Percentiles rank a stretch among this genome's conserved stretches.
phyloP scores from a whole-genome alignment of 2,329 filamentous ascomycete genomes.

The Arthrobotrys iridis region DNA sequence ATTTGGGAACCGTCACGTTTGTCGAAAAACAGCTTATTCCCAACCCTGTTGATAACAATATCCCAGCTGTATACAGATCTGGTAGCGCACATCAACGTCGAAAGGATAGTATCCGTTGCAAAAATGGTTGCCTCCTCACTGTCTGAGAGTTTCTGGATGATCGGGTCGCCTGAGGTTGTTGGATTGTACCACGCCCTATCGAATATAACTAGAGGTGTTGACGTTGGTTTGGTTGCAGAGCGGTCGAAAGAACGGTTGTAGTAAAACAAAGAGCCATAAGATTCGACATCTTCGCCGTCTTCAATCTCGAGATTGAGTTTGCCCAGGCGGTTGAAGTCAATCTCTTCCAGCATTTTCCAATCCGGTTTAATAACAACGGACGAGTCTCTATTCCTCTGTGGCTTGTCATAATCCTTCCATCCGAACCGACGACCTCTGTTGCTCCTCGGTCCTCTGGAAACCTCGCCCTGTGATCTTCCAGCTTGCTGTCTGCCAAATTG shows the following conservation, averaged over 20 bases:
- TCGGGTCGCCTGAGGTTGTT: slow-evolving; percentile 91
- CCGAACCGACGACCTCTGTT: slow-evolving; percentile 86
- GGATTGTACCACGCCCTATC: slow-evolving; percentile 98
- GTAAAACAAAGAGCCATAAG: slow-evolving; percentile 97
- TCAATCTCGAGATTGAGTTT: slow-evolving; percentile 97
- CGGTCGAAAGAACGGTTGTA: slow-evolving; percentile 98
- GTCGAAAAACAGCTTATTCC: slow-evolving; percentile 97
- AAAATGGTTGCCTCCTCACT: slow-evolving; percentile 97
- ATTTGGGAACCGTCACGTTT: slow-evolving; percentile 95
- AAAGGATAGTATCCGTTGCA: slow-evolving; percentile 94
- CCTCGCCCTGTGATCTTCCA: slow-evolving; percentile 76
- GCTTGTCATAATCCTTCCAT: slow-evolving; percentile 99
- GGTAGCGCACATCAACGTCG: slow-evolving; percentile 98
- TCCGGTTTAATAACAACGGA: slow-evolving; percentile 96
- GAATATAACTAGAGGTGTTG: slow-evolving; percentile 86
- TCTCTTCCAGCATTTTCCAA: slow-evolving; percentile 96
- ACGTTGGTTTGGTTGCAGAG: slow-evolving; percentile 81
- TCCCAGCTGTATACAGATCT: slow-evolving; percentile 99
- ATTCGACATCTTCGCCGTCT: slow-evolving; percentile 92
- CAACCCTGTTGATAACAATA: slow-evolving; percentile 89
- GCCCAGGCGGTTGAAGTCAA: slow-evolving; percentile 92
- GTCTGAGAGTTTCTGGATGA: slow-evolving; percentile 96
- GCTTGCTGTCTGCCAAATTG: slow-evolving; percentile 74
- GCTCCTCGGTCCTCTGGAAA: slow-evolving; percentile 74
- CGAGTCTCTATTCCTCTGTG: slow-evolving; percentile 91